Percentiles rank a stretch among this genome's conserved stretches.
Evolutionary conservation across 2,329 filamentous ascomycete species (phyloP).

Genomic region (Neonectria punicea): DNA sequence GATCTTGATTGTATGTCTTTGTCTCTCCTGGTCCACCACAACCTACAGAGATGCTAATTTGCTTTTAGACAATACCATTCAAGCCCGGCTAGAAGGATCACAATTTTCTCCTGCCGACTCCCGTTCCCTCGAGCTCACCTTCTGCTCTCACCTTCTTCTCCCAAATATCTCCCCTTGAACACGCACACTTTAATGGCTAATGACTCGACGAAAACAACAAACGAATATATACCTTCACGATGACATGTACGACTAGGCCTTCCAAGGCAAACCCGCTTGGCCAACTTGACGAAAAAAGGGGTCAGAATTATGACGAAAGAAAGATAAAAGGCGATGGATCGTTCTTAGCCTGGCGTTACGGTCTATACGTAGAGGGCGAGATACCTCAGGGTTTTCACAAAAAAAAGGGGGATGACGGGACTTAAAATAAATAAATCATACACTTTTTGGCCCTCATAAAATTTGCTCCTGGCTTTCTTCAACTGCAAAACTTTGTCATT

Average conservation of each 20-base stretch:
- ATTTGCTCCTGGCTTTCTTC: constrained; percentile 13
- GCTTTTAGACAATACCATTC: constrained; percentile 47
- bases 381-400: constrained; percentile 33
- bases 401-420: not conserved
- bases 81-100: constrained; percentile 60
- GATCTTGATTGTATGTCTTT: constrained; percentile 65
- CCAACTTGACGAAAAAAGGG: constrained; percentile 5
- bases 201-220: constrained; percentile 42
- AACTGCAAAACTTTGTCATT: constrained; percentile 6
- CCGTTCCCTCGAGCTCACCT: constrained; percentile 61
- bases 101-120: constrained; percentile 62
- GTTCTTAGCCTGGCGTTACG: constrained; percentile 37
- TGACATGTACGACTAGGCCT: constrained; percentile 37
- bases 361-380: constrained; percentile 34
- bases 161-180: constrained; percentile 43
- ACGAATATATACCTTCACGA: constrained; percentile 43
- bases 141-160: constrained; percentile 60
- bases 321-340: constrained; percentile 22
- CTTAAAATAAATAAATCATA: not conserved
- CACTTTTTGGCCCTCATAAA: constrained; percentile 8
- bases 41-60: constrained; percentile 9
- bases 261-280: not conserved
- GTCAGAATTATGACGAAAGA: constrained; percentile 14
- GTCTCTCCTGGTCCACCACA: not conserved
- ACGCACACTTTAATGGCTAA: constrained; percentile 42